Conservation (phyloP, 371 early-diverging fungal genomes). For the Parasitella parasitica region DNA sequence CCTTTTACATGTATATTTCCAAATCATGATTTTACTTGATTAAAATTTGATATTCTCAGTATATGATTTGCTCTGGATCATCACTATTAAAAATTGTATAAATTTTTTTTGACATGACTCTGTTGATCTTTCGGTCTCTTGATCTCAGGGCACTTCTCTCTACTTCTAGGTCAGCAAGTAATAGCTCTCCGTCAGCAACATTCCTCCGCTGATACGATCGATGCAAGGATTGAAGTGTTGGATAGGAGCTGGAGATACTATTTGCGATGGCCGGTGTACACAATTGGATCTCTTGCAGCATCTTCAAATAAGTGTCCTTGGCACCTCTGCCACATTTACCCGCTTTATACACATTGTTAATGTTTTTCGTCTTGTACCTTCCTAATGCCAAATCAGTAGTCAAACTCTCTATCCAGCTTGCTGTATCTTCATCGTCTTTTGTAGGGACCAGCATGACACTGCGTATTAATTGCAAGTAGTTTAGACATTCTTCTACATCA, state of each 20-base stretch:
- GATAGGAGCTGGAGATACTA: constrained; percentile 55
- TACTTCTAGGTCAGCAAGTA: constrained; percentile 54
- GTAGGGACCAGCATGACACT: constrained; percentile 43
- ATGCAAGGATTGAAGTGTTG: constrained; percentile 55
- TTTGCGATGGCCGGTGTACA: constrained; percentile 60
- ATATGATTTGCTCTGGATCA: constrained; percentile 45
- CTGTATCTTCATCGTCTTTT: constrained; percentile 51
- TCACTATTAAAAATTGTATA: constrained; percentile 54
- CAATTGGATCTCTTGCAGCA: constrained; percentile 67
- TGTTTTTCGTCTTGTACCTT: constrained; percentile 54
- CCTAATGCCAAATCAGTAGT: constrained; percentile 61
- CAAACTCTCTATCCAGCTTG: constrained; percentile 51
- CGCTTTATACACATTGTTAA: constrained; percentile 16
- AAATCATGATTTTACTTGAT: constrained; percentile 21
- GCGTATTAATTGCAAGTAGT: constrained; percentile 44
- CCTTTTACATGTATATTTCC: constrained; percentile 21
- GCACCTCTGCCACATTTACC: constrained; percentile 53
- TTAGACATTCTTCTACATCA: constrained; percentile 38
- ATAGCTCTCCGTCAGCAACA: constrained; percentile 20
- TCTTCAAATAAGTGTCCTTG: constrained; percentile 61
- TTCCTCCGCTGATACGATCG: constrained; percentile 41
- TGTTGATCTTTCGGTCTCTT: constrained; percentile 41
- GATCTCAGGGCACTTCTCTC: constrained; percentile 31
- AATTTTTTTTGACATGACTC: constrained; percentile 54
- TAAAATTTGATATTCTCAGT: neutral